Conservation (phyloP, 2,329 filamentous ascomycete species). For the Chrysoporthe deuterocubensis region DNA sequence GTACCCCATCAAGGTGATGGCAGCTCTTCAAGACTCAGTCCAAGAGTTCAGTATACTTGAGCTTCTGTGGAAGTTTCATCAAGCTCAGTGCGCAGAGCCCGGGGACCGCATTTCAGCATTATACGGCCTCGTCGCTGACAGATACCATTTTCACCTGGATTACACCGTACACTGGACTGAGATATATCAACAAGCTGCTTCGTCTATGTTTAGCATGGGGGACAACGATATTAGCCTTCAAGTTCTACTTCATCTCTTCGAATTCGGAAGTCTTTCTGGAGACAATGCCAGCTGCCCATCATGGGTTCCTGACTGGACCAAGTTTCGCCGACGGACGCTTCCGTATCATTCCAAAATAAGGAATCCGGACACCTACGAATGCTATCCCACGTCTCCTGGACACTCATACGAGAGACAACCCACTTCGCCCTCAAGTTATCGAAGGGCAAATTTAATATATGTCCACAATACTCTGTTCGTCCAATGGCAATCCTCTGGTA, state of each 20-base stretch:
- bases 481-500: too few species aligned
- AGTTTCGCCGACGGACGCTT: neutral
- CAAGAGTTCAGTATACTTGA: too few species aligned
- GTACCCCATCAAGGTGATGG: slow-evolving; percentile 4
- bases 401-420: neutral
- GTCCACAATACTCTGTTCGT: too few species aligned
- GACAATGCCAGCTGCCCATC: neutral
- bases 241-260: neutral
- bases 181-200: neutral
- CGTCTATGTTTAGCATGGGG: neutral
- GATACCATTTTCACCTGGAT: neutral
- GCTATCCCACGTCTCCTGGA: slow-evolving; percentile 2
- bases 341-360: neutral
- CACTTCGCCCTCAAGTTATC: neutral
- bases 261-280: neutral
- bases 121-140: neutral
- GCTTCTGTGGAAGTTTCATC: too few species aligned
- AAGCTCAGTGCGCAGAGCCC: too few species aligned
- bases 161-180: slow-evolving; percentile 9
- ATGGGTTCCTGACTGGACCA: slow-evolving; percentile 11
- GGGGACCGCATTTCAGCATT: too few species aligned
- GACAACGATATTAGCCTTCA: slow-evolving; percentile 1
- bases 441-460: too few species aligned
- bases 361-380: neutral
- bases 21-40: neutral